These are phyloP conservation scores for Colletotrichum nymphaeae DNA, from an alignment of 2,329 filamentous ascomycete species.

Conservation along the genomic window DNA sequence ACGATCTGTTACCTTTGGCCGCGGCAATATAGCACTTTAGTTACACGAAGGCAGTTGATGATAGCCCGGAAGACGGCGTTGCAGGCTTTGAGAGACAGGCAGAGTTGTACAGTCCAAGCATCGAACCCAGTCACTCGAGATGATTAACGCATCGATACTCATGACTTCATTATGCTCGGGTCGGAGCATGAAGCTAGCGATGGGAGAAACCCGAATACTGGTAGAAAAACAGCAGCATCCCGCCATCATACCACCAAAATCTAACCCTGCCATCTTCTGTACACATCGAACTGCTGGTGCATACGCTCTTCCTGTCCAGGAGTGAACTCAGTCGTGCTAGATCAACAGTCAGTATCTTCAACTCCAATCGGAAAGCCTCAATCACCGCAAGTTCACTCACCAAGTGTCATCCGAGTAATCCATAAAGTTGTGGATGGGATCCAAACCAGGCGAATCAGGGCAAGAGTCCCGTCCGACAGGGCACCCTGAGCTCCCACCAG, in stretches of 20 bases:
- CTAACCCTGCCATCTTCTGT: slow-evolving; percentile 1
- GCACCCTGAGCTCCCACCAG: slow-evolving; percentile 48
- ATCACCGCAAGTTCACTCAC: neutral
- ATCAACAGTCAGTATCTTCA: neutral
- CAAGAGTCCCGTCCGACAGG: slow-evolving; percentile 49
- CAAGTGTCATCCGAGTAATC: slow-evolving; percentile 52
- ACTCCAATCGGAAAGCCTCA: neutral
- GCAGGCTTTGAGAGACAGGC: slow-evolving; percentile 53
- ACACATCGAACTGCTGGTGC: slow-evolving; percentile 24
- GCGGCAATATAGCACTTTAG: slow-evolving; percentile 48
- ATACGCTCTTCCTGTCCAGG: slow-evolving; percentile 27
- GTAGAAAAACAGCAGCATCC: neutral
- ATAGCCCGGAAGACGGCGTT: slow-evolving; percentile 64
- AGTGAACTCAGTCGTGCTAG: slow-evolving; percentile 30
- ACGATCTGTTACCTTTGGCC: slow-evolving; percentile 53
- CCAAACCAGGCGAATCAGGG: slow-evolving; percentile 43
- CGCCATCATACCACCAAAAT: neutral
- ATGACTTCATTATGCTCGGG: too few relatives aligned
- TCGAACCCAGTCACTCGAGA: too few relatives aligned
- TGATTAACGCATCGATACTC: too few relatives aligned
- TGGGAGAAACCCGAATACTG: neutral
- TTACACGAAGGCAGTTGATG: slow-evolving; percentile 61
- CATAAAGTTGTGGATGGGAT: slow-evolving; percentile 54
- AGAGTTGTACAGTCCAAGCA: neutral
- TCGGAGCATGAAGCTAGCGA: too few relatives aligned